Base-by-base conservation (phyloP, 345 rosid species). In the Populus deltoides region DNA sequence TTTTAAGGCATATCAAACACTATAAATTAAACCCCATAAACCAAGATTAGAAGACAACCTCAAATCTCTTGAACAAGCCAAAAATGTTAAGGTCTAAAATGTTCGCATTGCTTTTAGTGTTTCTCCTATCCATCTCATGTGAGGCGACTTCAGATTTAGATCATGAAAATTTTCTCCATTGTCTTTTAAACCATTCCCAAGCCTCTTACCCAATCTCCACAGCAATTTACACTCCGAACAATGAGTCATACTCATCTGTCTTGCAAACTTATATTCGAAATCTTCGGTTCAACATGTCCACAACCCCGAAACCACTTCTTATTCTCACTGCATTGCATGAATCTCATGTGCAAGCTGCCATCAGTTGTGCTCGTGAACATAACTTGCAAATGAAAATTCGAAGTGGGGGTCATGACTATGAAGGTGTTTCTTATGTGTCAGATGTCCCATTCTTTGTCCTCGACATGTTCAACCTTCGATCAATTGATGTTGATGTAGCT, bases 161-260 rank as follows among this genome's bases (percentile, higher is more conserved):
- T 20, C 6, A 63, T 24, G 79, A 59, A 57, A 31, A 73, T 4
- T 76, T 83, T 68, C 22, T 70, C 45, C 65, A 77, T 39, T 79
- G 83, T 66, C 63, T 83, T 55, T 27, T 75, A 17, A 31, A 22
- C 49, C 43, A 72, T 39, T 79, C 80, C n/a, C 75, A 76, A 3
- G 75, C 75, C 13, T 76, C 82, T 13, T 31, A 82, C 1, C 85
- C 80, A 6, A 73, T 76, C 35, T 72, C 83, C 35, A 1, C 35
- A 1, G 76, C 68, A 15, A 68, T 83, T 17, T 83, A 75, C 85
- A 76, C 80, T 5, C 78, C 78, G 0, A 27, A 27, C 43, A 62
- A 73, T 6, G 66, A 81, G 10, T 79, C 85, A 3, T 82, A 53
- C 66, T 45, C 77, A 33, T 51, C 75, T 33, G 75, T 72, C 53